Evolutionary conservation across 306 rosid genomes (phyloP).

Genomic region (Ochetophila trinervis): DNA sequence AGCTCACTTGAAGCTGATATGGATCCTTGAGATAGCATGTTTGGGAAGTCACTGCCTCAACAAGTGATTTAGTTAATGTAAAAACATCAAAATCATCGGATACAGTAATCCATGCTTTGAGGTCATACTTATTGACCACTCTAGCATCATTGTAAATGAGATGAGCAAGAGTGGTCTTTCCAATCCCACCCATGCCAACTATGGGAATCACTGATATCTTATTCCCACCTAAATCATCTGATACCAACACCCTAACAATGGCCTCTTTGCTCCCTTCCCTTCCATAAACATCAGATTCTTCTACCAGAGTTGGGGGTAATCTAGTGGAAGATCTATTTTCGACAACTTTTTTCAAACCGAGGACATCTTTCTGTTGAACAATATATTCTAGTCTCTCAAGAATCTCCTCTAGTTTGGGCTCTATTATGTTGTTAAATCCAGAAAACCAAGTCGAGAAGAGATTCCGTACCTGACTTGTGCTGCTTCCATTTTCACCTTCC

Average conservation of each 20-base stretch:
- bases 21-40: not conserved
- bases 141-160: too few species aligned
- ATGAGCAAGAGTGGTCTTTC: too few species aligned
- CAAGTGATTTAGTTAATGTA: slow-evolving; percentile 1
- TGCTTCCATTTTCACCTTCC: slow-evolving; percentile 11
- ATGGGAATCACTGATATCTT: too few species aligned
- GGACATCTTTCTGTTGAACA: not conserved
- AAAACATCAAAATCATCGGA: too few species aligned
- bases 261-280: slow-evolving; percentile 3
- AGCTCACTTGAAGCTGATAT: not conserved
- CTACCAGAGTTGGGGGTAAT: slow-evolving; percentile 1
- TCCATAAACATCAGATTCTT: slow-evolving; percentile 16
- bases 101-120: too few species aligned
- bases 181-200: too few species aligned
- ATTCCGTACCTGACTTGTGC: too few species aligned
- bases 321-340: not conserved
- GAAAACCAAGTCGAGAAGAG: too few species aligned
- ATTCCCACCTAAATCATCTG: too few species aligned
- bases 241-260: slow-evolving; percentile 2
- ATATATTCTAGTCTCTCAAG: not conserved
- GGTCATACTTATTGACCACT: too few species aligned
- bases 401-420: too few species aligned
- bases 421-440: not conserved
- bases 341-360: not conserved
- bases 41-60: not conserved